phyloP scores from a whole-genome alignment of 78 protist species.

The Dictyostelium intermedium region DNA sequence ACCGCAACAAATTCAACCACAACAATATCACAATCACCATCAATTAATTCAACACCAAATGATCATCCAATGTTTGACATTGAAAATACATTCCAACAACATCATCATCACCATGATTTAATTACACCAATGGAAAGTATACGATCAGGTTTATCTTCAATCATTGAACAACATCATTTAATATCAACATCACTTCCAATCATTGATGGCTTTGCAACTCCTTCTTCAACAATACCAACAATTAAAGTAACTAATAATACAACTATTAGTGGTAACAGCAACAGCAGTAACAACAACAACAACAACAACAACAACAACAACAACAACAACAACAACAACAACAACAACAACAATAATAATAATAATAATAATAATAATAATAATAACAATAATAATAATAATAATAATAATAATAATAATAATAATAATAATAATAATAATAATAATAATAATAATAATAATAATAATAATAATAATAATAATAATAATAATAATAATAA shows the following conservation, averaged over 20 bases:
- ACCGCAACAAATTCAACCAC: neutral
- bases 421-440: no score
- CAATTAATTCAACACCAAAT: neutral
- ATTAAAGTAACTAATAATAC: neutral
- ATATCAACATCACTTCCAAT: neutral
- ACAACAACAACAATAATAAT: neutral
- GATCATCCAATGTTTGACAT: constrained; percentile 3
- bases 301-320: neutral
- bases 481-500: no score
- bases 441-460: no score
- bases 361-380: no score
- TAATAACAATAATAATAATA: no score
- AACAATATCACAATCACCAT: neutral
- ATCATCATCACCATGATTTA: neutral
- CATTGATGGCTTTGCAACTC: neutral
- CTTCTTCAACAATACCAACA: neutral
- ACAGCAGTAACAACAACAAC: neutral
- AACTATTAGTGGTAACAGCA: no score
- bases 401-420: no score
- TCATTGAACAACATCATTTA: neutral
- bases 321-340: neutral
- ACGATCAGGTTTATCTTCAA: neutral
- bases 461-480: no score
- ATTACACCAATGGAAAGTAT: neutral
- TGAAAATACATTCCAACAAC: neutral